A percentile compares a stretch with the other conserved stretches of the same genome.
phyloP scores from a whole-genome alignment of 495 filamentous ascomycete genomes.

The Annulohypoxylon bovei region DNA sequence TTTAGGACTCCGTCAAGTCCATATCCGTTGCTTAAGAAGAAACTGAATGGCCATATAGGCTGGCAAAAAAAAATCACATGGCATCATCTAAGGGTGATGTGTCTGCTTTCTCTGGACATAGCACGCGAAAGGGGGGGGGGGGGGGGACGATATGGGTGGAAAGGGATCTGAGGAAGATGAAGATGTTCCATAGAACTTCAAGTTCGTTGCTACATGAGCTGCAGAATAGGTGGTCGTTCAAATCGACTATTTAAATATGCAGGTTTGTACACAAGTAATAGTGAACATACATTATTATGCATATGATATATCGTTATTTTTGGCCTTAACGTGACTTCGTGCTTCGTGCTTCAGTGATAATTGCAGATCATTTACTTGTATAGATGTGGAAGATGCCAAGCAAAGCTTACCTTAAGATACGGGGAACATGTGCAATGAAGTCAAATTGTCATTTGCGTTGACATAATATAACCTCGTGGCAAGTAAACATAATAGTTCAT shows the following conservation, averaged over 20 bases:
- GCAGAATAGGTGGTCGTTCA: constrained; percentile 19
- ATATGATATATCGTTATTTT: not conserved
- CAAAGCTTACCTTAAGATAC: not conserved
- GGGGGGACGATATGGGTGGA: constrained; percentile 34
- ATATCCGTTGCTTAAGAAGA: constrained; percentile 35
- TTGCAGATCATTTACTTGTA: not conserved
- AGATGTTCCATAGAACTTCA: constrained; percentile 34
- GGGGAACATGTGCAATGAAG: no score
- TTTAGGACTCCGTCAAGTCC: constrained; percentile 26
- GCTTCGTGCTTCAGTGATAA: not conserved
- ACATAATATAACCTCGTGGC: not conserved
- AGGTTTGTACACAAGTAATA: constrained; percentile 45
- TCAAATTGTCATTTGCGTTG: not conserved
- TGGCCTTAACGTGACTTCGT: not conserved
- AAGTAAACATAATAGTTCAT: not conserved
- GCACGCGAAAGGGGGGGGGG: constrained; percentile 33
- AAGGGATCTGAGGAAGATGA: constrained; percentile 31
- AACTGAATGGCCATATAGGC: constrained; percentile 33
- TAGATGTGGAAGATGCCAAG: not conserved
- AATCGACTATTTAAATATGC: constrained; percentile 13
- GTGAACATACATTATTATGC: constrained; percentile 40
- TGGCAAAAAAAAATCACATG: constrained; percentile 24
- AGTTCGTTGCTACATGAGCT: constrained; percentile 31
- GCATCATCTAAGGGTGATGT: constrained; percentile 30
- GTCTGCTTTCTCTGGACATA: constrained; percentile 56